Conservation (phyloP, 768 basidiomycete species). For the Macrolepiota fuliginosa region DNA sequence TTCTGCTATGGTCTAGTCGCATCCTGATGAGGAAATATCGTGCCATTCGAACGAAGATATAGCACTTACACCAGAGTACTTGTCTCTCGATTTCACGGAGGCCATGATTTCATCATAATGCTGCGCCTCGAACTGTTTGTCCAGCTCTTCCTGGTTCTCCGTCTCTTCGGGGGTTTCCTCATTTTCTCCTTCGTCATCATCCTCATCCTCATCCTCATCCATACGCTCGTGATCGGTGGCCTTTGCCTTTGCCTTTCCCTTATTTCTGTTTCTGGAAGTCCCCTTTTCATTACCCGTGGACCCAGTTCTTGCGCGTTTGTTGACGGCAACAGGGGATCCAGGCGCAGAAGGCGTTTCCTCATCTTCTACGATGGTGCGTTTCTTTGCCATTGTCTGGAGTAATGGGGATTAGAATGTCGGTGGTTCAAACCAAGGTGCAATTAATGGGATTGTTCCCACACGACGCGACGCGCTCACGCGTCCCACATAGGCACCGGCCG, state of each 20-base stretch:
- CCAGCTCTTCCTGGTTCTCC: conserved; percentile 4
- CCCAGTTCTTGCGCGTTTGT: background rate
- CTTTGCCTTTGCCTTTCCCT: background rate
- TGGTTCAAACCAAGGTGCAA: conserved; percentile 1
- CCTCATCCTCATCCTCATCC: conserved; percentile 2
- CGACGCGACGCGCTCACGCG: background rate
- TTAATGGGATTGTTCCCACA: conserved; percentile 5
- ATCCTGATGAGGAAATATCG: background rate
- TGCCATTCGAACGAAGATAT: background rate
- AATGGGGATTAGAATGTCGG: background rate
- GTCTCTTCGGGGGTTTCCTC: background rate
- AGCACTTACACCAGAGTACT: background rate
- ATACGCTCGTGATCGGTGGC: background rate
- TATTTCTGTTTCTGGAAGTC: background rate
- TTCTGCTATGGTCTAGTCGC: conserved; percentile 70
- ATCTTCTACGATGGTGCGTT: background rate
- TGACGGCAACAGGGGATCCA: background rate
- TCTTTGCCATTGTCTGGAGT: background rate
- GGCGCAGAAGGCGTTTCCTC: background rate
- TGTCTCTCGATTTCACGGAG: conserved; percentile 8
- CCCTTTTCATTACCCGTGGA: background rate
- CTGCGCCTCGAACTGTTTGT: conserved; percentile 10
- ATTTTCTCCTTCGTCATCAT: background rate
- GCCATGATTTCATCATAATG: conserved; percentile 9
- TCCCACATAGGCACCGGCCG: background rate